Percentiles rank a stretch among this genome's conserved stretches.
Conservation (phyloP, 1,139 yeast genomes). For the Sugiyamaella xylanicola region DNA sequence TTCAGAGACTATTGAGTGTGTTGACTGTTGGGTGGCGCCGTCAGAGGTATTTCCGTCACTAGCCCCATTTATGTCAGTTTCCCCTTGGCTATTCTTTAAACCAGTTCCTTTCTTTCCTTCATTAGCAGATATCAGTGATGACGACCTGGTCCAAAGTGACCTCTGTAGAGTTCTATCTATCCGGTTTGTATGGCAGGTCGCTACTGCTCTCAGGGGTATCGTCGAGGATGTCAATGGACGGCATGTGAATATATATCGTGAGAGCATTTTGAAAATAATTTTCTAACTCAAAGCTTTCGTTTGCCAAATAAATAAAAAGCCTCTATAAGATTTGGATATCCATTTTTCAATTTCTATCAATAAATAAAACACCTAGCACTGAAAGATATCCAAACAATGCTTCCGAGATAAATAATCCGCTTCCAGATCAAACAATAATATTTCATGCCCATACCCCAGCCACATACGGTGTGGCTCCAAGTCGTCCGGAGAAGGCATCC, state of each 20-base stretch:
- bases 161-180: not conserved
- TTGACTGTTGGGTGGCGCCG: not conserved
- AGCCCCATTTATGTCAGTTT: not conserved
- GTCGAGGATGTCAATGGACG: not conserved
- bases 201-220: not conserved
- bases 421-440: not conserved
- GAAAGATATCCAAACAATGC: no score
- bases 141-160: constrained; percentile 6
- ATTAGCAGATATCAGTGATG: not conserved
- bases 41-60: not conserved
- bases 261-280: not conserved
- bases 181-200: not conserved
- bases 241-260: not conserved
- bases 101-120: not conserved
- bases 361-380: no score
- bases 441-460: not conserved
- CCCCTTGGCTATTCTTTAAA: no score
- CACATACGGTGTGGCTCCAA: not conserved
- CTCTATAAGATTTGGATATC: no score
- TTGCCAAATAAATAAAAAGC: no score
- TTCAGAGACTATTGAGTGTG: constrained; percentile 12
- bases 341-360: no score
- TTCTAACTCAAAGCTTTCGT: no score
- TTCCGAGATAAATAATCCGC: no score
- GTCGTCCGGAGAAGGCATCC: no score